Evolutionary conservation across 768 basidiomycete species (phyloP), one percentile per base, ranked within the genome.

Genomic region (Tulasnella sp.): DNA sequence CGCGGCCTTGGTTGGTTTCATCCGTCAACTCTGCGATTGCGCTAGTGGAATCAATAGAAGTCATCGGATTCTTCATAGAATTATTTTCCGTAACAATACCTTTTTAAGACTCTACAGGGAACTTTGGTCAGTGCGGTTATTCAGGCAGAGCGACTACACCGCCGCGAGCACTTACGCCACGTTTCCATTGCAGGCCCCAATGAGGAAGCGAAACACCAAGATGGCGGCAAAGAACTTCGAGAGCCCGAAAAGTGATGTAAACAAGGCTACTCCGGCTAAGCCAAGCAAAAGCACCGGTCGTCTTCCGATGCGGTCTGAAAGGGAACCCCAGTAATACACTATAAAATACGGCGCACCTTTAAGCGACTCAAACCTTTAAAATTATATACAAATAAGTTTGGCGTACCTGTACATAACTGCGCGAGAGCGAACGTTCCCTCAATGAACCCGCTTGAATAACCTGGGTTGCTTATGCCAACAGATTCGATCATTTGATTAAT

Each of bases 381-480:
- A 58, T 41, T 18, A 46, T 3, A 12, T 28, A 18, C 7, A 34
- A 48, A 5, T 7, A 44, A 46, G 37, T 14, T 20, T 34, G 42
- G 16, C 77, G 9, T 64, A 83, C 79, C 76, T n/a, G 82, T 83
- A 34, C 82, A 60, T 72, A 86, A 85, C 80, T 86, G 86, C 0
- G 85, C 84, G 46, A 86, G 83, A 40, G 85, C 84, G 50, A 86
- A 87, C 16, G 84, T 83, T 82, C 85, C 78, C 75, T 84, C 85
- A 6, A 87, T 83, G 9, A 87, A 77, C 12, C 86, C 86, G 40
- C 84, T 85, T 72, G 85, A 86, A 73, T 85, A 86, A n/a, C 86
- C 85, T 40, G 73, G 72, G 72, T 75, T 81, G 22, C 72, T 75
- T 34, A 78, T 77, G n/a, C 73, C 82, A 18, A 48, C 76, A n/a